Conservation (phyloP, 2,329 filamentous ascomycete species). For the Fonsecaea pedrosoi region DNA sequence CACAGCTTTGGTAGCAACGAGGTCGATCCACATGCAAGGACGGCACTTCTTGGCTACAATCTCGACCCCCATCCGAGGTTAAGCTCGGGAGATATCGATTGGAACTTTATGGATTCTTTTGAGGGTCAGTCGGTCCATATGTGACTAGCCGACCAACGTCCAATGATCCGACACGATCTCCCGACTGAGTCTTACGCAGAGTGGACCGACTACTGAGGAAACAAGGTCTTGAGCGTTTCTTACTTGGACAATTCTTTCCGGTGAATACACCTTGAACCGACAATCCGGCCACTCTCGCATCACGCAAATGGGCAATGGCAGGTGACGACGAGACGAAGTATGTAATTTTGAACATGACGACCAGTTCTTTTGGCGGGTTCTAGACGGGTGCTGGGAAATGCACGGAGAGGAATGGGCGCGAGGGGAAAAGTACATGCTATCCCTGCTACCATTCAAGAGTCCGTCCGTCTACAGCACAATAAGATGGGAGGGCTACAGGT, state of each 20-base stretch:
- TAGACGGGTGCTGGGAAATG: slow-evolving; percentile 1
- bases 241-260: background rate
- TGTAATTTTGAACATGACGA: background rate
- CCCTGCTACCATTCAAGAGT: background rate
- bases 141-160: slow-evolving; percentile 19
- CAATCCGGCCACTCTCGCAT: background rate
- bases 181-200: background rate
- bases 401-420: background rate
- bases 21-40: slow-evolving; percentile 39
- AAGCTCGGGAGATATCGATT: slow-evolving; percentile 36
- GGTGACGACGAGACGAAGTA: background rate
- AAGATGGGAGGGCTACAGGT: background rate
- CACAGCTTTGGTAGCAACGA: slow-evolving; percentile 36
- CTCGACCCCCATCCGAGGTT: slow-evolving; percentile 41
- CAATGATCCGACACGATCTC: background rate
- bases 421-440: slow-evolving; percentile 1
- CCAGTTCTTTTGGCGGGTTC: background rate
- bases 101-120: slow-evolving; percentile 37
- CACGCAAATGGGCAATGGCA: background rate
- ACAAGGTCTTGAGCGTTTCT: background rate
- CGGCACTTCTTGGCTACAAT: slow-evolving; percentile 39
- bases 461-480: background rate
- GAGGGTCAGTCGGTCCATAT: slow-evolving; percentile 28
- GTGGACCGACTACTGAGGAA: slow-evolving; percentile 13
- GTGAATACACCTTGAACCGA: background rate